These are phyloP conservation scores for Lactarius akahatsu DNA, from an alignment of 768 basidiomycete species.

Conservation along the genomic window DNA sequence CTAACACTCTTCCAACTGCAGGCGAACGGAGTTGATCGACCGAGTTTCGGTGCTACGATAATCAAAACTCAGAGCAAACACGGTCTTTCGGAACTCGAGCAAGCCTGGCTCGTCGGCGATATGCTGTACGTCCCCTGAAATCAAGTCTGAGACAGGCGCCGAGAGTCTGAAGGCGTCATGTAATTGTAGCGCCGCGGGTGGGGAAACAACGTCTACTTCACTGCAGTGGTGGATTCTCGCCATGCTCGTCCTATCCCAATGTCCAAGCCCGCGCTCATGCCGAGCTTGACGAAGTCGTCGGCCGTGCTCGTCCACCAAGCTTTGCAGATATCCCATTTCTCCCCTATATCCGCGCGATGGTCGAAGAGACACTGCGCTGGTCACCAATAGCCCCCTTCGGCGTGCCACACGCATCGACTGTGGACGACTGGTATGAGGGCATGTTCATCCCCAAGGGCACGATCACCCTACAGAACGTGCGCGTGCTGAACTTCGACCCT, in stretches of 20 bases:
- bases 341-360: slow-evolving; percentile 40
- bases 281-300: slow-evolving; percentile 43
- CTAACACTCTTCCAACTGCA: background rate
- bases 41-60: slow-evolving; percentile 13
- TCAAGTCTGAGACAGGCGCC: background rate
- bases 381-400: slow-evolving; percentile 31
- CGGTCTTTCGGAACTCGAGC: slow-evolving; percentile 17
- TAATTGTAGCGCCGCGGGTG: background rate
- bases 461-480: slow-evolving; percentile 5
- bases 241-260: slow-evolving; percentile 42
- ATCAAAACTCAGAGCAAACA: slow-evolving; percentile 8
- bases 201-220: slow-evolving; percentile 23
- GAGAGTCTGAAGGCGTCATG: background rate
- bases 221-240: slow-evolving; percentile 40
- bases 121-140: slow-evolving; percentile 19
- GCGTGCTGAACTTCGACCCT: background rate
- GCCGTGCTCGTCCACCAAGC: slow-evolving; percentile 38
- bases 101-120: slow-evolving; percentile 23
- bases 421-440: slow-evolving; percentile 22
- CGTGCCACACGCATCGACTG: background rate
- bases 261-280: slow-evolving; percentile 40
- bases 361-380: slow-evolving; percentile 39
- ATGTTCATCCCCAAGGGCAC: slow-evolving; percentile 25
- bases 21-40: slow-evolving; percentile 10
- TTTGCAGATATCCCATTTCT: slow-evolving; percentile 36